These are phyloP conservation scores for Elsinoe necatrix DNA, from an alignment of 2,329 filamentous ascomycete species.

Conservation along the genomic window DNA sequence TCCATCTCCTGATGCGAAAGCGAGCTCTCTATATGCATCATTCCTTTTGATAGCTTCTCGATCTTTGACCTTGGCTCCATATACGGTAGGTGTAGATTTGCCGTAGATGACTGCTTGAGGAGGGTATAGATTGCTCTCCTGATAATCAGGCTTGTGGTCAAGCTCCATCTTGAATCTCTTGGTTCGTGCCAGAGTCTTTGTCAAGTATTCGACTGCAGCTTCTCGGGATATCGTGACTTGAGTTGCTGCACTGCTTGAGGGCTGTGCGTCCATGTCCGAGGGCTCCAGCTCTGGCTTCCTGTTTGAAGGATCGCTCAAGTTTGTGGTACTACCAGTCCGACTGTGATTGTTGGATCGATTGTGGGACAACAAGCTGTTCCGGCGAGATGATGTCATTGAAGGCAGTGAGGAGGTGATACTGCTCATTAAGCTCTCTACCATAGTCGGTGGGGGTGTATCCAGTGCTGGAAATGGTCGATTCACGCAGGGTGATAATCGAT, in stretches of 20 bases:
- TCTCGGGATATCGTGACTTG: conserved; percentile 47
- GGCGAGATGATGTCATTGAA: neutral
- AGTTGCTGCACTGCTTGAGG: conserved; percentile 26
- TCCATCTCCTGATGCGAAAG: conserved; percentile 81
- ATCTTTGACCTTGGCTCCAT: conserved; percentile 64
- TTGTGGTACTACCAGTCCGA: conserved; percentile 23
- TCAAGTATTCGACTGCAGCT: conserved; percentile 58
- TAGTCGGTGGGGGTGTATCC: conserved; percentile 28
- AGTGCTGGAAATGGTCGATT: conserved; percentile 55
- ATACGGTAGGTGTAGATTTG: conserved; percentile 78
- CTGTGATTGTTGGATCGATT: conserved; percentile 3
- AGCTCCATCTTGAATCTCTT: conserved; percentile 71
- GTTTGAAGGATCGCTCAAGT: conserved; percentile 15
- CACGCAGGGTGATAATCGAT: conserved; percentile 70
- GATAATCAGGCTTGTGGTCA: conserved; percentile 51
- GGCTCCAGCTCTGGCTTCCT: conserved; percentile 13
- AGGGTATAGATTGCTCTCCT: conserved; percentile 64
- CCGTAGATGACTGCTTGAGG: conserved; percentile 77
- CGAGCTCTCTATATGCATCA: conserved; percentile 77
- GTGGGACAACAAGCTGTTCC: neutral
- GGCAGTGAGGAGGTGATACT: conserved; percentile 34
- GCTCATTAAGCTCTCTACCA: conserved; percentile 39
- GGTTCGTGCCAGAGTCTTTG: conserved; percentile 61
- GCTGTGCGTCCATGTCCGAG: conserved; percentile 15
- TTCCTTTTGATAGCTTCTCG: conserved; percentile 64